Evolutionary conservation across 495 filamentous ascomycete genomes (phyloP).

Genomic region (Cercophora newfieldiana): DNA sequence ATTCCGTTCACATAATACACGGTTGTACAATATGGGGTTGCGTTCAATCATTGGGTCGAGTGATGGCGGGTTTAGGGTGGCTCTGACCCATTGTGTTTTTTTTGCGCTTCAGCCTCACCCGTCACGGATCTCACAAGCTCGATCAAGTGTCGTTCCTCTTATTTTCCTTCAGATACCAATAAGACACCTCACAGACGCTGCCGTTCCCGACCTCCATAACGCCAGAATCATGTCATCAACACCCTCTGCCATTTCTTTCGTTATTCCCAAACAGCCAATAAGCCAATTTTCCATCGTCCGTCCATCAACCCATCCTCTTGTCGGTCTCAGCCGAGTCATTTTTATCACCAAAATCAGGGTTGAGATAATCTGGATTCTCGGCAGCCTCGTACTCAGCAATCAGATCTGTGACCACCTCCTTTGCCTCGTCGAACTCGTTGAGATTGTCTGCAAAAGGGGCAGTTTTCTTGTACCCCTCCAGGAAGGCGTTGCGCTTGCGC

Average conservation of each 20-base stretch:
- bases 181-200: background rate
- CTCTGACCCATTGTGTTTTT: background rate
- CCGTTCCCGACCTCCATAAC: background rate
- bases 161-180: background rate
- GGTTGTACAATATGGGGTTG: constrained; percentile 15
- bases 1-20: constrained; percentile 9
- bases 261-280: constrained; percentile 5
- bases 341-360: constrained; percentile 58
- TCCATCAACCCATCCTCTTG: constrained; percentile 38
- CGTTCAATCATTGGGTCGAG: background rate
- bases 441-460: constrained; percentile 85
- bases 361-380: constrained; percentile 83
- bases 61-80: background rate
- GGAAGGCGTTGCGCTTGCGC: constrained; percentile 92
- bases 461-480: constrained; percentile 94
- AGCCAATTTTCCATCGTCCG: background rate
- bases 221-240: constrained; percentile 4
- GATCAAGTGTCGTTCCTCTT: background rate
- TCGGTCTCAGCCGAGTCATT: constrained; percentile 47
- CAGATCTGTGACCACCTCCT: constrained; percentile 81
- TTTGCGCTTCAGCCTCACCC: background rate
- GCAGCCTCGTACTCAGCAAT: constrained; percentile 95
- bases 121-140: background rate
- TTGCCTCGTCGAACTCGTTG: constrained; percentile 93
- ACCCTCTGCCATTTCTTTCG: background rate